Evolutionary conservation across 306 rosid genomes (phyloP), one percentile per base, ranked within the genome.

Genomic region (Pterocarpus macrocarpus): DNA sequence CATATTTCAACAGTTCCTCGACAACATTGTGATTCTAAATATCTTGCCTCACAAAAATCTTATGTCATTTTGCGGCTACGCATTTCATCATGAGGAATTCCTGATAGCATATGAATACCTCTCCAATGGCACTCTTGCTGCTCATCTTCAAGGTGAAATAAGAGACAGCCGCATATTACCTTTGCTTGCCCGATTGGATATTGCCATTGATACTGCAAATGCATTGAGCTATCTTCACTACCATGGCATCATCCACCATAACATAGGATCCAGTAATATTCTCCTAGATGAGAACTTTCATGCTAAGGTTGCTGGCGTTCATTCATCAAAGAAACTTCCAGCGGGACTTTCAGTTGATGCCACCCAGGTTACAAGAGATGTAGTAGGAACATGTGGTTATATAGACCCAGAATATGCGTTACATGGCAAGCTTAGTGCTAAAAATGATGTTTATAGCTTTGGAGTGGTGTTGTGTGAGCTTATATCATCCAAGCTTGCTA

Each of bases 391-490:
- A 53, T 0, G 11, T 53, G 61, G 67, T 81, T 81, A 81, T 65
- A 10, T 81, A 15, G 84, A 81, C 17, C 84, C 84, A 7, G 79
- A 80, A 7, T 66, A 72, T 72, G 16, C 11, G 61, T 11, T 9
- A 30, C 15, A 73, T n/a, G 75, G 75, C 14, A 11, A 4, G 15
- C 75, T 81, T 56, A 33, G 69, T 5, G 12, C 75, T 3, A 33
- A 73, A 55, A 81, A 11, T 56, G 84, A 81, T 65, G 75, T 73
- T 64, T 81, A 81, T 65, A 73, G 80, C 22, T 81, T 81, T 66
- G 84, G 84, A 0, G 84, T 81, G 69, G 69, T 81, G 6, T 73
- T 73, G 52, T 65, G 69, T 56, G 84, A 81, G 50, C 69, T 81
- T 13, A 0, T 81, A 45, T 64, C 80, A 73, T 81, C 75, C 1